A percentile compares a stretch with the other conserved stretches of the same genome.
Evolutionary conservation across 768 basidiomycete species (phyloP).

Genomic region (Daedaleopsis nitida): DNA sequence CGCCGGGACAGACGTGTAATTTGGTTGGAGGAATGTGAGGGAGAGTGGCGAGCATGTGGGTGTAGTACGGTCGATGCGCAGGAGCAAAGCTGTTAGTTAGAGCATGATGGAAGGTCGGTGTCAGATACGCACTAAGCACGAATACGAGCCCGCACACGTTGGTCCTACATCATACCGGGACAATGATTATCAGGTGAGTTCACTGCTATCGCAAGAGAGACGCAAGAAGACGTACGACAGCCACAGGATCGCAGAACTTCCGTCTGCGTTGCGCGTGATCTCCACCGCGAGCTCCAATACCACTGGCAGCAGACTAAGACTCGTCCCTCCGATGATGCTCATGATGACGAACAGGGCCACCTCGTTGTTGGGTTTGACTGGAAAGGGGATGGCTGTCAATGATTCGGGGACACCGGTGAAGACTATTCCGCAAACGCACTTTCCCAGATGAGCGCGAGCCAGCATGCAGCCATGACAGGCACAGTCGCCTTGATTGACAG

Average conservation of each 20-base stretch:
- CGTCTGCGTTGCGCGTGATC: conserved; percentile 77
- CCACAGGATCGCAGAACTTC: conserved; percentile 78
- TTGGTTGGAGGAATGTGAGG: not conserved
- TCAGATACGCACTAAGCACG: conserved; percentile 51
- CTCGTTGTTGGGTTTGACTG: conserved; percentile 64
- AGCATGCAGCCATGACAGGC: conserved; percentile 61
- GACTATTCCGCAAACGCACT: conserved; percentile 41
- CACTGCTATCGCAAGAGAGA: not conserved
- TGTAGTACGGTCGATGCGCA: too few relatives aligned
- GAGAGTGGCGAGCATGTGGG: not conserved
- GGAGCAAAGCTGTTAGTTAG: not conserved
- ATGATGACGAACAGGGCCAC: conserved; percentile 67
- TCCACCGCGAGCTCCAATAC: conserved; percentile 80
- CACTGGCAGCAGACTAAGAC: conserved; percentile 73
- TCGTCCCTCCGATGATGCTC: conserved; percentile 64
- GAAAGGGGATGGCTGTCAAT: too few relatives aligned
- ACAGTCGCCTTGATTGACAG: conserved; percentile 58
- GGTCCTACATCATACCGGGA: conserved; percentile 45
- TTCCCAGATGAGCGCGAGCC: conserved; percentile 85
- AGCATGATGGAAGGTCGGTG: not conserved
- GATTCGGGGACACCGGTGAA: too few relatives aligned
- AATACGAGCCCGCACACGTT: conserved; percentile 64
- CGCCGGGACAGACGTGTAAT: not conserved
- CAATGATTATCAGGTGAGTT: not conserved
- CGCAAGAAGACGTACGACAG: conserved; percentile 51